A percentile compares a stretch with the other conserved stretches of the same genome.
These are phyloP conservation scores for Sechiopsis laciniata DNA, from an alignment of 306 rosid genomes.

Conservation along the genomic window DNA sequence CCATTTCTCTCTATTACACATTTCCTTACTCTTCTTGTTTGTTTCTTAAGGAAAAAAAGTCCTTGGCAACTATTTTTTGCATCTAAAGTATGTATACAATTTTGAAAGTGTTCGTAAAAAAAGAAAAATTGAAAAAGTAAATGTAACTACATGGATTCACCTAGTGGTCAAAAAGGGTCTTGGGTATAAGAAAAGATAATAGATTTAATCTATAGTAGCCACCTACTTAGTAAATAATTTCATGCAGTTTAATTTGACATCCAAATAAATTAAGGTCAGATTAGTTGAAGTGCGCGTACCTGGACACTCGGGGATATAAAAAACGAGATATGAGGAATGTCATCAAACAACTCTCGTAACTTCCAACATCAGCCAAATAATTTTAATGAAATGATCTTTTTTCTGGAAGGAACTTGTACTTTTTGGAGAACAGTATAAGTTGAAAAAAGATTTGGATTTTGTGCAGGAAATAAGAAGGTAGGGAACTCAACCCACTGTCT, in stretches of 20 bases:
- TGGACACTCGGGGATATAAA: no score
- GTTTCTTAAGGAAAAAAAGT: not conserved
- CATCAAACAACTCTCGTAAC: not conserved
- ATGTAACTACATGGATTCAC: not conserved
- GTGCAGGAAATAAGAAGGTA: conserved; percentile 21
- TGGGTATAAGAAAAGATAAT: no score
- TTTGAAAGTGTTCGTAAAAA: not conserved
- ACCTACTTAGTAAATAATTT: no score
- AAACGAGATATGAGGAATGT: not conserved
- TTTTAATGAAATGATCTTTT: not conserved
- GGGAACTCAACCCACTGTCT: conserved; percentile 19
- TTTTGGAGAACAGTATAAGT: not conserved
- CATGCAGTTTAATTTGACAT: no score
- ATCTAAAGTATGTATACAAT: not conserved
- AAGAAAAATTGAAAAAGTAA: not conserved
- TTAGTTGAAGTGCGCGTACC: no score
- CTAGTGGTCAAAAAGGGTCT: no score
- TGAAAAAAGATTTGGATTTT: not conserved
- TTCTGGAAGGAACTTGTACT: not conserved
- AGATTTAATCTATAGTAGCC: no score
- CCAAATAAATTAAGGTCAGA: no score
- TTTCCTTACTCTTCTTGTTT: not conserved
- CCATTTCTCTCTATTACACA: not conserved
- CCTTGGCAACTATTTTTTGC: not conserved
- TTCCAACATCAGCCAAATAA: not conserved